phyloP scores from a whole-genome alignment of 2,329 filamentous ascomycete species.

The Plectosphaerella plurivora region DNA sequence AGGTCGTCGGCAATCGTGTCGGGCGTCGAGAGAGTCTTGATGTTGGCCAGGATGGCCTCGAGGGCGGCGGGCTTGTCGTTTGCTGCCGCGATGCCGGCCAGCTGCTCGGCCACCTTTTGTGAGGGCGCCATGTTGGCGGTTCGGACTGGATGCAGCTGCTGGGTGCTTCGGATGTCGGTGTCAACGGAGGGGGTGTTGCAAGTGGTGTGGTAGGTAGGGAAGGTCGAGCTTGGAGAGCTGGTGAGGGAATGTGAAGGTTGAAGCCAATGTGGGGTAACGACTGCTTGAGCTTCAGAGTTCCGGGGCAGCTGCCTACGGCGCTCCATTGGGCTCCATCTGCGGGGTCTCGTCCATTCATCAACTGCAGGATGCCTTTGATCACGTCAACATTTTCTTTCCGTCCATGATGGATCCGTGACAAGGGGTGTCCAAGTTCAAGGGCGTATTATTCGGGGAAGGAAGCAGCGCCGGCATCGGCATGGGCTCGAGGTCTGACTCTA shows the following conservation, averaged over 20 bases:
- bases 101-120: conserved; percentile 36
- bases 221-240: conserved; percentile 13
- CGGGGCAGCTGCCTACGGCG: background rate
- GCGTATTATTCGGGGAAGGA: no score
- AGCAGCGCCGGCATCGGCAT: no score
- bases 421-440: no score
- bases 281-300: background rate
- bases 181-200: background rate
- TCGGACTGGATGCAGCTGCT: background rate
- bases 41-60: conserved; percentile 38
- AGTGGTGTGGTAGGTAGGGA: conserved; percentile 8
- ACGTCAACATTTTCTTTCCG: no score
- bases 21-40: conserved; percentile 35
- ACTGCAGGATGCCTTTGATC: no score
- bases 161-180: background rate
- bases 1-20: conserved; percentile 49
- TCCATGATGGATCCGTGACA: no score
- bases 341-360: no score
- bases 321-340: no score
- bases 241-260: conserved; percentile 12
- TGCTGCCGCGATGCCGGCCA: conserved; percentile 33
- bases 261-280: background rate
- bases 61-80: conserved; percentile 41
- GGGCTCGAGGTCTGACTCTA: no score
- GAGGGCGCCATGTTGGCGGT: conserved; percentile 29